Evolutionary conservation across 2,329 filamentous ascomycete genomes (phyloP).

Genomic region (Colletotrichum kahawae): DNA sequence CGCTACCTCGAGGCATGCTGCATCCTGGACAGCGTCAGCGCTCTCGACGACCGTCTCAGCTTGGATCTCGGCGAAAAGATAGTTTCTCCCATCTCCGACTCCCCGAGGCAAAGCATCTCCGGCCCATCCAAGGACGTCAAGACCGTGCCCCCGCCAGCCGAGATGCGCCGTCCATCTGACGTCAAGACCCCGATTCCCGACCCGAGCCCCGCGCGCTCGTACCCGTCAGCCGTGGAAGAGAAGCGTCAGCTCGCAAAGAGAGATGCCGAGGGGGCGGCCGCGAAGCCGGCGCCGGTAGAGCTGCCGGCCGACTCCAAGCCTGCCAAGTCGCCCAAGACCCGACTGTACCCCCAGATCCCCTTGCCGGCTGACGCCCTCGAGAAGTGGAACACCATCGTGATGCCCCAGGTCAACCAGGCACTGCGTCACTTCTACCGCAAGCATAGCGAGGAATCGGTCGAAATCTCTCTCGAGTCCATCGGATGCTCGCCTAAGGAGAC

Average conservation of each 20-base stretch:
- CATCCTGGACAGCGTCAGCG: constrained; percentile 64
- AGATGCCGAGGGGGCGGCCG: neutral
- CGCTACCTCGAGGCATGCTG: constrained; percentile 67
- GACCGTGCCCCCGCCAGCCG: constrained; percentile 29
- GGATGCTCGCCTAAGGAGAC: constrained; percentile 71
- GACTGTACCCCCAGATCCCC: constrained; percentile 64
- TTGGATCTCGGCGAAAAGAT: constrained; percentile 46
- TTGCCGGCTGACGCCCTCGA: constrained; percentile 67
- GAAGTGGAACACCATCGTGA: constrained; percentile 73
- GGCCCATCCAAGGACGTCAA: constrained; percentile 12
- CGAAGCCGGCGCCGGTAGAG: neutral
- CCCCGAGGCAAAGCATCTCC: constrained; percentile 1
- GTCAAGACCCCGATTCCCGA: constrained; percentile 2
- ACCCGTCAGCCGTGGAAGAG: constrained; percentile 14
- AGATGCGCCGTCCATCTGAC: constrained; percentile 43
- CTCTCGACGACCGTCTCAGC: constrained; percentile 57
- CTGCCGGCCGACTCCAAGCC: constrained; percentile 3
- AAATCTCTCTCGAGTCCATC: constrained; percentile 78
- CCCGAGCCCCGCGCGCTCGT: neutral
- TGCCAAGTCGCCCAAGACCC: constrained; percentile 45
- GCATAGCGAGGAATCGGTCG: constrained; percentile 72
- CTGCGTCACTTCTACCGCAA: constrained; percentile 75
- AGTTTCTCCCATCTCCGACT: neutral
- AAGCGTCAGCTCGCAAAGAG: constrained; percentile 9
- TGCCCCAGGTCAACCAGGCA: constrained; percentile 75